Conservation (phyloP, 805 yeast genomes). For the Yamadazyma sp. region DNA sequence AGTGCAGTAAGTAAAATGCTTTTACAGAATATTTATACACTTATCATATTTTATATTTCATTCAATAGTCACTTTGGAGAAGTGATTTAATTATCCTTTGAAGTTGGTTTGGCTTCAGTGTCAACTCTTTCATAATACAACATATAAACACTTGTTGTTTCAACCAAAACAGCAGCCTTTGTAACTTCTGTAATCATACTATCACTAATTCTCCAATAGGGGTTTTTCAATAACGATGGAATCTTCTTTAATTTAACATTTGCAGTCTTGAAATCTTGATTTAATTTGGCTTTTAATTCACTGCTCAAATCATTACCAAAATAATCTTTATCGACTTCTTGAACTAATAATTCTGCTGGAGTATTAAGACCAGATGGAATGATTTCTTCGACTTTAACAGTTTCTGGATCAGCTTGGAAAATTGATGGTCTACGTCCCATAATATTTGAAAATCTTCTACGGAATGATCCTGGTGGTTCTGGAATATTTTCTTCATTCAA, state of each 20-base stretch:
- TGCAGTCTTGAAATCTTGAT: conserved; percentile 5
- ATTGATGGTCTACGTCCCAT: conserved; percentile 43
- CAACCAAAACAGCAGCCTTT: conserved; percentile 56
- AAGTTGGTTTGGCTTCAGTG: too few species aligned
- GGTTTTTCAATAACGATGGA: conserved; percentile 52
- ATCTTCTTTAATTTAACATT: conserved; percentile 47
- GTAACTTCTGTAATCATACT: conserved; percentile 62
- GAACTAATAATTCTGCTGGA: conserved; percentile 40
- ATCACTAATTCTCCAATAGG: conserved; percentile 88
- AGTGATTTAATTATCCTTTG: too few species aligned
- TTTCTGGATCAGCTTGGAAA: conserved; percentile 35
- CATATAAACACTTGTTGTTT: conserved; percentile 79
- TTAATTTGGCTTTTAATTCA: conserved; percentile 9
- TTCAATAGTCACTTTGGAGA: too few species aligned
- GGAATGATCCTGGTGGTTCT: conserved; percentile 26
- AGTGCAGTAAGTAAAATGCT: too few species aligned
- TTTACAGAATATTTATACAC: too few species aligned
- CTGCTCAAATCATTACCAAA: conserved; percentile 15
- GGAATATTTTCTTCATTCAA: conserved; percentile 17
- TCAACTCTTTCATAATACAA: conserved; percentile 69
- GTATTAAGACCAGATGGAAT: conserved; percentile 38
- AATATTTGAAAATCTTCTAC: conserved; percentile 33
- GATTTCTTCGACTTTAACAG: conserved; percentile 35
- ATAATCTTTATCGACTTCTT: conserved; percentile 27
- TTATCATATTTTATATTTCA: too few species aligned